These are phyloP conservation scores for Dothideomycetes sp. DNA, from an alignment of 2,329 filamentous ascomycete species.

Conservation along the genomic window DNA sequence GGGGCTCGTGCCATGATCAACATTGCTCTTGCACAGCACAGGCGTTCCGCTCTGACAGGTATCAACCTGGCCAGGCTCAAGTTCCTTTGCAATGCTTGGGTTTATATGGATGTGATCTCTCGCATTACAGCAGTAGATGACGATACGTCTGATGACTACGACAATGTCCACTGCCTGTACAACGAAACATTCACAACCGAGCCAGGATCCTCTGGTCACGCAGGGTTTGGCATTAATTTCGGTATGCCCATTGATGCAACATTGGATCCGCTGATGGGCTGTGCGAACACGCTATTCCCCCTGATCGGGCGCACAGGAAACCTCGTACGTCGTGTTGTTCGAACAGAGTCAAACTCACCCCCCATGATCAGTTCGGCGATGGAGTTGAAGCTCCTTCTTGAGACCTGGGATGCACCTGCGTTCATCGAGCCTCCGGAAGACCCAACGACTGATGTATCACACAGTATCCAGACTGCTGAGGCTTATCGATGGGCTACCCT, in stretches of 20 bases:
- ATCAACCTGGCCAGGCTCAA: slow-evolving; percentile 47
- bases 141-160: slow-evolving; percentile 47
- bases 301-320: slow-evolving; percentile 58
- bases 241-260: slow-evolving; percentile 38
- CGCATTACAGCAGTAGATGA: slow-evolving; percentile 55
- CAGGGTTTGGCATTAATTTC: slow-evolving; percentile 30
- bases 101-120: slow-evolving; percentile 66
- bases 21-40: slow-evolving; percentile 45
- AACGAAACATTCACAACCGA: slow-evolving; percentile 15
- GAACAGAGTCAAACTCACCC: slow-evolving; percentile 48
- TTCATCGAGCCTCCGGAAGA: slow-evolving; percentile 55
- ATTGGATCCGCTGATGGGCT: slow-evolving; percentile 64
- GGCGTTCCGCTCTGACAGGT: slow-evolving; percentile 31
- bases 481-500: slow-evolving; percentile 60
- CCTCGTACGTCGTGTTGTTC: slow-evolving; percentile 53
- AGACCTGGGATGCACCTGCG: slow-evolving; percentile 52
- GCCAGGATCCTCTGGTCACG: neutral
- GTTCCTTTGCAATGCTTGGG: slow-evolving; percentile 62
- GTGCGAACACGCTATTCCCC: slow-evolving; percentile 58
- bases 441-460: slow-evolving; percentile 51
- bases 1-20: slow-evolving; percentile 57
- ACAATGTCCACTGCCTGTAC: slow-evolving; percentile 31
- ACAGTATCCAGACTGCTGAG: slow-evolving; percentile 57
- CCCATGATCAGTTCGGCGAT: slow-evolving; percentile 54
- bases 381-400: slow-evolving; percentile 51